phyloP scores from a whole-genome alignment of 2,329 filamentous ascomycete genomes.

The Exserohilum turcica region DNA sequence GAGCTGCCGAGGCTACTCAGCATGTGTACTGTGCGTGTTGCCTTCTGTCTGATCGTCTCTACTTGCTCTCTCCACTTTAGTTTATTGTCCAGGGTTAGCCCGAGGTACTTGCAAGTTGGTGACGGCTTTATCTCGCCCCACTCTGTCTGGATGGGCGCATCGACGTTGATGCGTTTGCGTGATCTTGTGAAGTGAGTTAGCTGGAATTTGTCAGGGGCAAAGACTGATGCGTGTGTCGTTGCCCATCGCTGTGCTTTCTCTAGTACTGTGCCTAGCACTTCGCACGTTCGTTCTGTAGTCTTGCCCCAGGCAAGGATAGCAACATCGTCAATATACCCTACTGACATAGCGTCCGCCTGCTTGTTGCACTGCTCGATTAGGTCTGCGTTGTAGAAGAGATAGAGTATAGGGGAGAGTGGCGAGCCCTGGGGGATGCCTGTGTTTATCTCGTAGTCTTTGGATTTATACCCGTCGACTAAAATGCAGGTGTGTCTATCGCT shows the following conservation, averaged over 20 bases:
- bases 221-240: slow-evolving; percentile 30
- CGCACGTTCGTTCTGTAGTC: slow-evolving; percentile 23
- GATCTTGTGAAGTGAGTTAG: slow-evolving; percentile 34
- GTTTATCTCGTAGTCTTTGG: slow-evolving; percentile 16
- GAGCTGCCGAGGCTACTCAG: slow-evolving; percentile 19
- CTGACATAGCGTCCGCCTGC: slow-evolving; percentile 12
- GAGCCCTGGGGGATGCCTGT: slow-evolving; percentile 39
- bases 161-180: slow-evolving; percentile 17
- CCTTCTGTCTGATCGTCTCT: slow-evolving; percentile 17
- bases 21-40: slow-evolving; percentile 16
- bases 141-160: slow-evolving; percentile 15
- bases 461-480: slow-evolving; percentile 18
- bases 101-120: slow-evolving; percentile 21
- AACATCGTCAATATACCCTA: slow-evolving; percentile 34
- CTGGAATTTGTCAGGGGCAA: slow-evolving; percentile 37
- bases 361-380: slow-evolving; percentile 30
- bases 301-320: slow-evolving; percentile 22
- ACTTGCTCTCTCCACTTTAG: slow-evolving; percentile 17
- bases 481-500: slow-evolving; percentile 21
- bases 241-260: slow-evolving; percentile 28
- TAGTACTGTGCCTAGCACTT: slow-evolving; percentile 17
- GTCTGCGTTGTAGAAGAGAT: slow-evolving; percentile 42
- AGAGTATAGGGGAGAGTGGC: slow-evolving; percentile 40
- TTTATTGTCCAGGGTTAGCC: slow-evolving; percentile 24
- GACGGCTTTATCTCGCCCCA: slow-evolving; percentile 23